phyloP scores from a whole-genome alignment of 257 asterid species.

The Plectranthus barbatus region DNA sequence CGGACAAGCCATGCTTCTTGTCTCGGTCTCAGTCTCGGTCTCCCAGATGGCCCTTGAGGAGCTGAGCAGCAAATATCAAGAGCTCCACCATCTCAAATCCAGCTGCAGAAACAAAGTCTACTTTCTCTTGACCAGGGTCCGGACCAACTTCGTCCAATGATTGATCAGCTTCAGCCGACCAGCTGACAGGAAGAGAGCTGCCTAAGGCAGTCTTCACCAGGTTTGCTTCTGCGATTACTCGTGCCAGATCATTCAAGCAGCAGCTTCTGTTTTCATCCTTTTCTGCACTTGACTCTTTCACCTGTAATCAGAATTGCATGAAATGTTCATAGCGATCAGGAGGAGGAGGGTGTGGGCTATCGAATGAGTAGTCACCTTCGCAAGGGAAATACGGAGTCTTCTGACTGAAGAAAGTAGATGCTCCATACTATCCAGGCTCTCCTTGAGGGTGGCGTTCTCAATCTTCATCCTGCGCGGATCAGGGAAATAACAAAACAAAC shows the following conservation, averaged over 20 bases:
- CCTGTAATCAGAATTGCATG: conserved; percentile 22
- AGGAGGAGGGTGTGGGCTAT: background rate
- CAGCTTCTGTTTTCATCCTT: conserved; percentile 16
- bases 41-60: conserved; percentile 28
- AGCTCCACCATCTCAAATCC: conserved; percentile 95
- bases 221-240: conserved; percentile 53
- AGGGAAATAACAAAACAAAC: background rate
- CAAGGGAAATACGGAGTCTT: conserved; percentile 61
- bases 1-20: background rate
- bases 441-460: conserved; percentile 89
- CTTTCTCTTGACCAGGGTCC: conserved; percentile 21
- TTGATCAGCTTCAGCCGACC: conserved; percentile 48
- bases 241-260: conserved; percentile 31
- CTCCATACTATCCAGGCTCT: conserved; percentile 92
- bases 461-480: conserved; percentile 66
- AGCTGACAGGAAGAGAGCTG: conserved; percentile 75
- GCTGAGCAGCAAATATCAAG: conserved; percentile 55
- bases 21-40: background rate
- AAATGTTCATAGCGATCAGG: background rate
- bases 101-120: conserved; percentile 81
- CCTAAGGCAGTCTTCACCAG: conserved; percentile 74
- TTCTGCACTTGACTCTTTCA: conserved; percentile 28
- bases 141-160: conserved; percentile 18
- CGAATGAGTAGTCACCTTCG: conserved; percentile 42
- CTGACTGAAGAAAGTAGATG: conserved; percentile 72